Percentiles rank a stretch among this genome's conserved stretches.
These are phyloP conservation scores for Mucor circinelloides DNA, from an alignment of 371 early-diverging fungal species.

Conservation along the genomic window DNA sequence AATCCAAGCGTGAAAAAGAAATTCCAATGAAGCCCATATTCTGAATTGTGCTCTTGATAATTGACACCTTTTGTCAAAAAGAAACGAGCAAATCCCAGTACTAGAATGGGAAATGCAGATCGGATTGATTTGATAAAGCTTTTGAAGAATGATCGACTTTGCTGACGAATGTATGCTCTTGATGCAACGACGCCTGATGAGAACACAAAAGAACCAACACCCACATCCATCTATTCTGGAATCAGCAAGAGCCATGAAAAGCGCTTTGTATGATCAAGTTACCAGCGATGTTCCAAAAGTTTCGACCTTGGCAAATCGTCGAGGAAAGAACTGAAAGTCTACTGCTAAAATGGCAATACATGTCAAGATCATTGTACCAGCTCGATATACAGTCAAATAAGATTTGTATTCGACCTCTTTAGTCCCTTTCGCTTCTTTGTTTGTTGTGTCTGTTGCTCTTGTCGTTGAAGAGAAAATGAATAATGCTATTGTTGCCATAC, in stretches of 20 bases:
- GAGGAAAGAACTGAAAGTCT: constrained; percentile 93
- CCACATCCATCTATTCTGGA: constrained; percentile 79
- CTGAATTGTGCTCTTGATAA: constrained; percentile 92
- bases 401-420: constrained; percentile 26
- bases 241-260: background rate
- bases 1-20: constrained; percentile 94
- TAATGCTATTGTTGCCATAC: constrained; percentile 4
- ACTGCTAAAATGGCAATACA: constrained; percentile 92
- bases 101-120: constrained; percentile 67
- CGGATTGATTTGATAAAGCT: constrained; percentile 35
- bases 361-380: constrained; percentile 77
- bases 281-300: constrained; percentile 91
- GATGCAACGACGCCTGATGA: constrained; percentile 79
- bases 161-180: constrained; percentile 41
- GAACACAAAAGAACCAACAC: constrained; percentile 85
- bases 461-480: background rate
- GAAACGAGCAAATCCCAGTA: constrained; percentile 74
- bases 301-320: constrained; percentile 91
- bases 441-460: constrained; percentile 5
- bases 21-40: constrained; percentile 99
- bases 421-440: background rate
- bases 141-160: constrained; percentile 12
- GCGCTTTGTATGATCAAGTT: constrained; percentile 3
- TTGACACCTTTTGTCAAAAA: constrained; percentile 78
- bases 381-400: constrained; percentile 74